These are phyloP conservation scores for Lichtheimia hyalospora DNA, from an alignment of 371 early-diverging fungal genomes.

Conservation along the genomic window DNA sequence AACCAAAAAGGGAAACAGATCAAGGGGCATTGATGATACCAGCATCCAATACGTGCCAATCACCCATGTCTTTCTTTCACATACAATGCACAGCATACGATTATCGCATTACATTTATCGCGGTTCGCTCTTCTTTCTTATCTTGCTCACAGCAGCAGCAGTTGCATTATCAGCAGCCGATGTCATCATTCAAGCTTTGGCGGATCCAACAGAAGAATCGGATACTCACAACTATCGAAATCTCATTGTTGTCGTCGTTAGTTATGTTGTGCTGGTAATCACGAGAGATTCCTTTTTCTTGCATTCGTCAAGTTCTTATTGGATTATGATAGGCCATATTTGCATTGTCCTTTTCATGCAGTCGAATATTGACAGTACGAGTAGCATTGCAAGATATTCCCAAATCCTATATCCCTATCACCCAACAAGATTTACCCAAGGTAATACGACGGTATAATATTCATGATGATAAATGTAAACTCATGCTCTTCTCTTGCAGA, in stretches of 20 bases:
- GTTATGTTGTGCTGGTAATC: conserved; percentile 55
- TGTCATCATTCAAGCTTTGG: conserved; percentile 60
- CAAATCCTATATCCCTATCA: conserved; percentile 67
- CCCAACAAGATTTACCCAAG: conserved; percentile 62
- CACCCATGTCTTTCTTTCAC: too few species aligned
- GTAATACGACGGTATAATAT: too few species aligned
- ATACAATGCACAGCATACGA: conserved; percentile 15
- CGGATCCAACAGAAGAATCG: conserved; percentile 29
- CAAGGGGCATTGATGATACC: too few species aligned
- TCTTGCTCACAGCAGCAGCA: conserved; percentile 45
- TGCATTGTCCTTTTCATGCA: conserved; percentile 53
- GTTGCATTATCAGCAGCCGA: conserved; percentile 63
- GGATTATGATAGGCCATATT: conserved; percentile 26
- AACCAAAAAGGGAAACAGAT: too few species aligned
- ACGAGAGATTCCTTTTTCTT: not conserved
- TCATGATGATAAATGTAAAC: not conserved
- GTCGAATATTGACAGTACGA: conserved; percentile 57
- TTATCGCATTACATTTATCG: conserved; percentile 30
- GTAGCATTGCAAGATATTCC: conserved; percentile 64
- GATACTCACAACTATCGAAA: conserved; percentile 49
- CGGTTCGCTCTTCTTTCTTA: conserved; percentile 35
- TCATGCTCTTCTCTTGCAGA: conserved; percentile 26
- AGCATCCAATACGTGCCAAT: too few species aligned
- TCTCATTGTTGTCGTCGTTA: conserved; percentile 54
- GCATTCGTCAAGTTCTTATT: not conserved